Percentiles rank a stretch among this genome's conserved stretches.
Conservation (phyloP, 768 basidiomycete species). For the Steccherinum ochraceum region DNA sequence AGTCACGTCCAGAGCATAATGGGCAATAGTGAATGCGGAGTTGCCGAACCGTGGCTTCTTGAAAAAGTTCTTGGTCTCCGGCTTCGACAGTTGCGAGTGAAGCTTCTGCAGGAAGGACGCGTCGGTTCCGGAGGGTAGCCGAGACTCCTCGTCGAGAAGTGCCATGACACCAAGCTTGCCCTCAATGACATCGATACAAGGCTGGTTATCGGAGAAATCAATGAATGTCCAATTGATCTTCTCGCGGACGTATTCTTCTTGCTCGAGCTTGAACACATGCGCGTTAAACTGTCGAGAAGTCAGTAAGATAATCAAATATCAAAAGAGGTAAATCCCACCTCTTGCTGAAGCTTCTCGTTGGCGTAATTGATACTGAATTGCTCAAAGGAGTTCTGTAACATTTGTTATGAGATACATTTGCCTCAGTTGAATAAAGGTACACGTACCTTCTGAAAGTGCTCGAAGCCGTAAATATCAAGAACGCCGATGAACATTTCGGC, state of each 20-base stretch:
- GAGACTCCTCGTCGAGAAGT: constrained; percentile 95
- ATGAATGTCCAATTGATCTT: constrained; percentile 99
- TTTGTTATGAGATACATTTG: constrained; percentile 1
- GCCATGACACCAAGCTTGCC: constrained; percentile 93
- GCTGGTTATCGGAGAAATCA: constrained; percentile 98
- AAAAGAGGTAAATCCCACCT: too few species aligned
- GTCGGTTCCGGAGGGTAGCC: constrained; percentile 90
- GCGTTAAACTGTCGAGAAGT: constrained; percentile 99
- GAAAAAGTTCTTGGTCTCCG: constrained; percentile 82
- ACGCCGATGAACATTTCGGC: constrained; percentile 99
- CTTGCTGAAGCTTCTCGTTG: constrained; percentile 96
- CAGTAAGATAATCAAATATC: not conserved
- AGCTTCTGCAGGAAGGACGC: constrained; percentile 91
- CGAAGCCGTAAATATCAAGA: constrained; percentile 95
- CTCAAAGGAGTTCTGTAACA: constrained; percentile 74
- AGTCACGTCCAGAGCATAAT: constrained; percentile 97
- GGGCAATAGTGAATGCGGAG: constrained; percentile 94
- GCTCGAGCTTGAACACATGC: constrained; percentile 98
- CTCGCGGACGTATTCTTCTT: constrained; percentile 98
- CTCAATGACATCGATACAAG: constrained; percentile 98
- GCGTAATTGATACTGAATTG: constrained; percentile 99
- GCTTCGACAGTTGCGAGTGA: constrained; percentile 76
- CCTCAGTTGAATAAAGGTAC: not conserved
- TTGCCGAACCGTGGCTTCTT: constrained; percentile 99
- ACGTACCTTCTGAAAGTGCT: constrained; percentile 89